Base-by-base conservation (phyloP, 176 grass and related monocot genomes). In the Musa troglodytarum region DNA sequence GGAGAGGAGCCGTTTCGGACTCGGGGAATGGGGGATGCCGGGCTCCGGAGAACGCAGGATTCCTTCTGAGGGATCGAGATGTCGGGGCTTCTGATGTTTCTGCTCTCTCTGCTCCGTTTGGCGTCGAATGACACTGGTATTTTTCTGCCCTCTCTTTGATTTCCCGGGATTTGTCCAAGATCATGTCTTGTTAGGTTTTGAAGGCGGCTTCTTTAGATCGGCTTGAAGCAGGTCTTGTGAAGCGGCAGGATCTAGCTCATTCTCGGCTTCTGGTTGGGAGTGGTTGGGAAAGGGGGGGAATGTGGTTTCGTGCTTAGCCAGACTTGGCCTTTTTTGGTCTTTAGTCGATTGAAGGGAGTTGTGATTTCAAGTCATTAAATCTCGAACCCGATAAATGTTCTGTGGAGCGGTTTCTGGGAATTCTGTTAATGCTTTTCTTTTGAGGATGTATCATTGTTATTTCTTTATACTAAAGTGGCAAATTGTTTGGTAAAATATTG, bases 51-150 rank as follows among this genome's bases (percentile, higher is more conserved):
- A 7, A 70, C 9, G 9, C 17, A 49, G 49, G 13, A 10, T 7
- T 61, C 14, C 68, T 70, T 70, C 34, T 70, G 72, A 59, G 25
- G 23, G 51, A 54, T 17, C 28, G 72, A 59, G 54, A 74, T 74
- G 72, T 74, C 72, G 53, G 16, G 53, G 23, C 23, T 74, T 43
- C 53, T 59, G 25, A 49, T 75, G 73, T 26, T 61, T 15, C 26
- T 75, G 54, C 14, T 75, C 52, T 59, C 54, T 17, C 54, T 75
- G 24, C 54, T 61, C 54, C 73, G 73, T 19, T 59, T 61, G 54
- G 25, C 73, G 34, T n/a, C 73, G 53, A 58, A 56, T 11, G 28
- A 28, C 11, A 29, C 73, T 59, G 52, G 73, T 75, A 59, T 9
- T 1, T 43, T 9, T 57, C 53, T 59, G 58, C 26, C 73, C 54